Base-by-base conservation (phyloP, 2,329 filamentous ascomycete species). In the Alternaria gaisen region DNA sequence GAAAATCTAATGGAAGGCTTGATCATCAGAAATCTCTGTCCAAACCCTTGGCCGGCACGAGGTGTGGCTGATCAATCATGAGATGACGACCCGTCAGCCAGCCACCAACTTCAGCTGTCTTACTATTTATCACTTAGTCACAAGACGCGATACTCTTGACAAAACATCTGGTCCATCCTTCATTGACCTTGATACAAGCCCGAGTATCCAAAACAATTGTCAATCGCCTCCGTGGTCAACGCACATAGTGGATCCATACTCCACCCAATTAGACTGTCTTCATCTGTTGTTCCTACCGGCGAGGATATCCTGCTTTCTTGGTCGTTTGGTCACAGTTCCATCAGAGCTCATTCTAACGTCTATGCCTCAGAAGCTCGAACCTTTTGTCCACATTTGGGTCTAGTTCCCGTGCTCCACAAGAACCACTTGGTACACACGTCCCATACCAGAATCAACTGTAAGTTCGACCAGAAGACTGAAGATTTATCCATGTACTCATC, bases 241-340 rank as follows among this genome's bases (percentile, higher is more conserved):
- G 22, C 10, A 4, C 14, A n/a, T 7, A 20, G 20, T 26, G 32
- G 14, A 18, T 2, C 46, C 5, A 3, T 36, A 14, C 22, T 38
- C 1, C 4, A 3, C 4, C 1, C 30, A 12, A n/a, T 1, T 1
- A 18, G 16, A 11, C 11, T 11, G 8, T 10, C 16, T 36, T 6
- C n/a, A 12, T 2, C 1, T 5, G 5, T 11, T 1, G 1, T 3
- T 6, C 20, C 14, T 22, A 8, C 34, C 14, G 20, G 5, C 0
- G 5, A 24, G 30, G 20, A n/a, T 5, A 12, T 14, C n/a, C 6
- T 6, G n/a, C 18, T 34, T 11, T 36, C 32, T 36, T 36, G 10
- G 14, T 50, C 7, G 5, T 26, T 38, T 26, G 46, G 16, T 50
- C 16, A 22, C 12, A 1, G 4, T n/a, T 8, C 0, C 11, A 12